Evolutionary conservation across 1,284 basidiomycete genomes (phyloP).

Genomic region (Trichosporon inkin): DNA sequence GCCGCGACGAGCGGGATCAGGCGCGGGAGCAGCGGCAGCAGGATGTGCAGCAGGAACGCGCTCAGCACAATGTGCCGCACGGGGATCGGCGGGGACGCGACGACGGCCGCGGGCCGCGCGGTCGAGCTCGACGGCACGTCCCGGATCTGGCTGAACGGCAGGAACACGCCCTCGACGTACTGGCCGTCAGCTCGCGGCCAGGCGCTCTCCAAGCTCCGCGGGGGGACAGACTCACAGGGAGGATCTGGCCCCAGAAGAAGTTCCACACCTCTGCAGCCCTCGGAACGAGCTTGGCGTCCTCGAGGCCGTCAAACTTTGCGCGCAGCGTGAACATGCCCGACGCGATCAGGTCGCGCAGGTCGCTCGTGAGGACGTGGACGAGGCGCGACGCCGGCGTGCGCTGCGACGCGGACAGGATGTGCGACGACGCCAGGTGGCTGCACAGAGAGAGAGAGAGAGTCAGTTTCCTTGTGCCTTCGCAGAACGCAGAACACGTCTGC

Average conservation of each 20-base stretch:
- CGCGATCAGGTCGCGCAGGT: conserved; percentile 75
- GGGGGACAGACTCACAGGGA: conserved; percentile 56
- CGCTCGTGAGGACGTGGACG: conserved; percentile 62
- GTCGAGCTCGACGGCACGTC: conserved; percentile 29
- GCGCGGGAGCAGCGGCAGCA: conserved; percentile 45
- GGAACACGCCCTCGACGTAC: conserved; percentile 53
- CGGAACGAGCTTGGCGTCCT: conserved; percentile 62
- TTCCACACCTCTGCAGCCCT: conserved; percentile 84
- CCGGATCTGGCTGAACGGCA: conserved; percentile 49
- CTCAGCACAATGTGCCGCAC: conserved; percentile 49
- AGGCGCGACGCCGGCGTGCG: conserved; percentile 47
- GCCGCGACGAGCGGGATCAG: conserved; percentile 32
- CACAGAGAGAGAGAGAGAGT: too few species aligned
- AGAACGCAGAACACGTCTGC: too few species aligned
- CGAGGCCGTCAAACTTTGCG: conserved; percentile 65
- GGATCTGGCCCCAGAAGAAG: conserved; percentile 88
- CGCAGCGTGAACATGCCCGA: conserved; percentile 89
- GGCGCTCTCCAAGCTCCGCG: not conserved
- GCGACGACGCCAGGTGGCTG: conserved; percentile 40
- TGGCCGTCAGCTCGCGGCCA: conserved; percentile 13
- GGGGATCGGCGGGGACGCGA: conserved; percentile 31
- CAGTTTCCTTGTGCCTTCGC: not conserved
- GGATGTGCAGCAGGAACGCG: conserved; percentile 48
- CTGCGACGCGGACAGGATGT: conserved; percentile 42
- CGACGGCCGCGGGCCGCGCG: conserved; percentile 11